A percentile compares a stretch with the other conserved stretches of the same genome.
phyloP scores from a whole-genome alignment of 2,329 filamentous ascomycete species.

The Dothistroma septosporum region DNA sequence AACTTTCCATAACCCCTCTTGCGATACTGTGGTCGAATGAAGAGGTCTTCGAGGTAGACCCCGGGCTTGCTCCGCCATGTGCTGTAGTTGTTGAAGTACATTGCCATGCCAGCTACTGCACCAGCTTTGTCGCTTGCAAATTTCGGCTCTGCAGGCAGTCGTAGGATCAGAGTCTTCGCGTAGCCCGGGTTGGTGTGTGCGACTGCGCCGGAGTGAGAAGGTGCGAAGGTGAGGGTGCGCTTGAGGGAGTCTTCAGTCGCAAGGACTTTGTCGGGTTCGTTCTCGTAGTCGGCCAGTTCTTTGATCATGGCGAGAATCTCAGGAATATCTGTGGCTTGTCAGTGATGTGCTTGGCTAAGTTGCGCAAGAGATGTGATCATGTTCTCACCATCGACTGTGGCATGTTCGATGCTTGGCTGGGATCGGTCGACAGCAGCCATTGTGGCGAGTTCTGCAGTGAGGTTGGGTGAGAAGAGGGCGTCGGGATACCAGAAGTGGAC shows the following conservation, averaged over 20 bases:
- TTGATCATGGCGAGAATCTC: constrained; percentile 77
- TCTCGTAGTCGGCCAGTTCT: constrained; percentile 84
- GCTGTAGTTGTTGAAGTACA: constrained; percentile 95
- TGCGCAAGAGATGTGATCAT: neutral
- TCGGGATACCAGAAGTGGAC: neutral
- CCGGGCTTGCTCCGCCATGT: constrained; percentile 86
- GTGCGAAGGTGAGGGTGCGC: constrained; percentile 73
- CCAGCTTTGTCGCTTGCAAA: constrained; percentile 27
- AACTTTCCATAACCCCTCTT: constrained; percentile 75
- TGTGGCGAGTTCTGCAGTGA: neutral
- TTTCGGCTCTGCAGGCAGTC: constrained; percentile 20
- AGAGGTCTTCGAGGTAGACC: constrained; percentile 93
- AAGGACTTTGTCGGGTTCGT: constrained; percentile 67
- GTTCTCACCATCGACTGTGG: constrained; percentile 47
- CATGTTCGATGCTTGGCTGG: constrained; percentile 49
- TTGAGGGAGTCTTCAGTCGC: constrained; percentile 72
- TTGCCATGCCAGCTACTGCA: constrained; percentile 67
- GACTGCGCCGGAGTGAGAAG: constrained; percentile 37
- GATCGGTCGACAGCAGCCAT: constrained; percentile 1
- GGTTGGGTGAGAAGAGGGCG: neutral
- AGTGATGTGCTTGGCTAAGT: neutral
- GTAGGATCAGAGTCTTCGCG: constrained; percentile 70
- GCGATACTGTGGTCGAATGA: constrained; percentile 66
- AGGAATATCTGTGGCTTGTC: constrained; percentile 60
- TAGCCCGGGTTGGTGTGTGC: constrained; percentile 51